A percentile compares a stretch with the other conserved stretches of the same genome.
phyloP scores from a whole-genome alignment of 345 rosid genomes.

The Zanthoxylum bungeanum region DNA sequence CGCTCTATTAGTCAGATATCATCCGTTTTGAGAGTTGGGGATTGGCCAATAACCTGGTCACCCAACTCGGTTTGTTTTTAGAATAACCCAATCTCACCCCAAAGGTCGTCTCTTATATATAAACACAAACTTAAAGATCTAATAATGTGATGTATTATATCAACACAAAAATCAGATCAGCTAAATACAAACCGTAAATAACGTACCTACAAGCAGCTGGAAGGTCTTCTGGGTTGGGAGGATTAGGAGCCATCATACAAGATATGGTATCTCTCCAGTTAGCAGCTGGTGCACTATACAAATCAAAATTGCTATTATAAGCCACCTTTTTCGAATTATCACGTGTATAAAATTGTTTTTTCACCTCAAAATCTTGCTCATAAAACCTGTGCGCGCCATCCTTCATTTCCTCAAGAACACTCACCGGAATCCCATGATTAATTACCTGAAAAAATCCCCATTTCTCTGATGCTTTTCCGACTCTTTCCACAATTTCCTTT shows the following conservation, averaged over 20 bases:
- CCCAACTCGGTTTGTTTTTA: too few species aligned
- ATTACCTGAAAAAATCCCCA: slow-evolving; percentile 20
- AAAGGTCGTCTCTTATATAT: too few species aligned
- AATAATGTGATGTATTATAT: too few species aligned
- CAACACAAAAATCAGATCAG: not conserved
- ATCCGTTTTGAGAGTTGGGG: too few species aligned
- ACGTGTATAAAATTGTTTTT: slow-evolving; percentile 16
- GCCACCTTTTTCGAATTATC: not conserved
- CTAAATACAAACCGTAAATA: not conserved
- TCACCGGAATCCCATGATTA: slow-evolving; percentile 14
- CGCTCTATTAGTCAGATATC: too few species aligned
- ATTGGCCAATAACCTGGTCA: too few species aligned
- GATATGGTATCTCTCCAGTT: slow-evolving; percentile 40
- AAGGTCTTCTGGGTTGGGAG: slow-evolving; percentile 27
- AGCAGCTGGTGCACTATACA: slow-evolving; percentile 23
- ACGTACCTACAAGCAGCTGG: slow-evolving; percentile 27
- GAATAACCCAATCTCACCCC: too few species aligned
- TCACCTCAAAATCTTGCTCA: slow-evolving; percentile 22
- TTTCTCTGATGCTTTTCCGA: not conserved
- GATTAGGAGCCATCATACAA: slow-evolving; percentile 28
- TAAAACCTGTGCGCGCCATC: not conserved
- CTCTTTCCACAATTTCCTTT: slow-evolving; percentile 10
- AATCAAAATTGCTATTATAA: slow-evolving; percentile 23
- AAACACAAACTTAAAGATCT: too few species aligned
- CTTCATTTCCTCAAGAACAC: slow-evolving; percentile 8